These are phyloP conservation scores for Kwoniella botswanensis DNA, from an alignment of 768 basidiomycete species.

Conservation along the genomic window DNA sequence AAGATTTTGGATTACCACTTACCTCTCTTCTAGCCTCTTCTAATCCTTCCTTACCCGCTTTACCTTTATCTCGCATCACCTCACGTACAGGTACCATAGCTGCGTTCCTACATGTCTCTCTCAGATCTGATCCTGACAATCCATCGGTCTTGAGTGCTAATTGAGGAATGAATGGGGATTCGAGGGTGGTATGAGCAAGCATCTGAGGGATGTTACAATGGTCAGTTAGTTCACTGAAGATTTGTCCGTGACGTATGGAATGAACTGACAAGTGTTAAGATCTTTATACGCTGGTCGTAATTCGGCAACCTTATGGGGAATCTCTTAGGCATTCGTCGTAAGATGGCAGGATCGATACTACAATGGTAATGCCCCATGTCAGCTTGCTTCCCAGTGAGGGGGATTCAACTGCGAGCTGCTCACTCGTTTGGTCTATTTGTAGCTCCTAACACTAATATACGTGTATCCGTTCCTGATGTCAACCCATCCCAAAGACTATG, in stretches of 20 bases:
- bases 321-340: slow-evolving; percentile 87
- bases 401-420: slow-evolving; percentile 9
- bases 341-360: slow-evolving; percentile 58
- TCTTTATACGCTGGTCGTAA: slow-evolving; percentile 76
- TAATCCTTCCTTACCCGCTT: slow-evolving; percentile 62
- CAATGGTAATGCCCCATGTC: neutral
- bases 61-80: slow-evolving; percentile 54
- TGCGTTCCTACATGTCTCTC: slow-evolving; percentile 89
- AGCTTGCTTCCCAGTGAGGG: slow-evolving; percentile 10
- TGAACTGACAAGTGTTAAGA: slow-evolving; percentile 72
- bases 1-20: slow-evolving; percentile 28
- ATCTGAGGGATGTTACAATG: slow-evolving; percentile 65
- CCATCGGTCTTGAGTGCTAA: slow-evolving; percentile 76
- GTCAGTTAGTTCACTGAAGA: neutral
- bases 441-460: slow-evolving; percentile 89
- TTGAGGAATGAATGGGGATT: slow-evolving; percentile 66
- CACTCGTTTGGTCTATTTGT: slow-evolving; percentile 90
- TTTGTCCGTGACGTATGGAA: neutral
- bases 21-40: slow-evolving; percentile 62
- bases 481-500: slow-evolving; percentile 92
- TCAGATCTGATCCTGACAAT: slow-evolving; percentile 85
- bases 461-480: slow-evolving; percentile 70
- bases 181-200: slow-evolving; percentile 76
- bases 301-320: slow-evolving; percentile 85
- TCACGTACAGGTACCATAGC: slow-evolving; percentile 78